Base-by-base conservation (phyloP, 1,284 basidiomycete genomes). In the Austroboletus niveus region DNA sequence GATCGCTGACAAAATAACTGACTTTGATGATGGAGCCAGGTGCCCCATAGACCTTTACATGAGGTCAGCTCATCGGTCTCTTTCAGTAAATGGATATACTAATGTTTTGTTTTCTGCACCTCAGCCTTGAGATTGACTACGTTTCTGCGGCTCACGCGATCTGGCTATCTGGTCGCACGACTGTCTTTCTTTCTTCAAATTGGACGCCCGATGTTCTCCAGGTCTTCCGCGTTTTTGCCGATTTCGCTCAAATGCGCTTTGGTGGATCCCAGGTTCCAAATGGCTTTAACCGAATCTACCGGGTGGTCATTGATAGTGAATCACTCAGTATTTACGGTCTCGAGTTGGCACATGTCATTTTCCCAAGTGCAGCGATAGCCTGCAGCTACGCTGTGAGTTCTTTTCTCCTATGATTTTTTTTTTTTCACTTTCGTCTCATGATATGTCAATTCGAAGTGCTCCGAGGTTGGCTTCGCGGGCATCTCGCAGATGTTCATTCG, bases 401-500 rank as follows among this genome's bases (percentile, higher is more conserved):
- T 17, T 41, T 14, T 41, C 24, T 27, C 7, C 27, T 27, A 0
- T 9, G n/a, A n/a, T n/a, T n/a, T n/a, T n/a, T n/a, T n/a, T n/a
- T n/a, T n/a, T 38, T 17, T 34, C 32, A 14, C 9, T 14, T 34
- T 34, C 14, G n/a, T 22, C 35, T 61, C 14, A 56, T 38, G 12
- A 27, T 36, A 15, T 1, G 3, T 38, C 5, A 9, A 12, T 20
- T 17, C 17, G 6, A 38, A 64, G 63, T 65, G 64, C 43, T 66
- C 64, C 17, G 66, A 65, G 43, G 60, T 68, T 38, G 62, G 66
- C 38, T 65, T 63, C 38, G 66, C 64, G n/a, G 66, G 66, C 3
- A 57, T 68, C 45, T 66, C 62, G 22, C 64, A 65, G 35, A 64
- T 61, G 64, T 50, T 66, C 17, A 47, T 65, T 42, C 54, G 48